A percentile compares a stretch with the other conserved stretches of the same genome.
Conservation (phyloP, 2,329 filamentous ascomycete genomes). For the Pleoardoris graminearum region DNA sequence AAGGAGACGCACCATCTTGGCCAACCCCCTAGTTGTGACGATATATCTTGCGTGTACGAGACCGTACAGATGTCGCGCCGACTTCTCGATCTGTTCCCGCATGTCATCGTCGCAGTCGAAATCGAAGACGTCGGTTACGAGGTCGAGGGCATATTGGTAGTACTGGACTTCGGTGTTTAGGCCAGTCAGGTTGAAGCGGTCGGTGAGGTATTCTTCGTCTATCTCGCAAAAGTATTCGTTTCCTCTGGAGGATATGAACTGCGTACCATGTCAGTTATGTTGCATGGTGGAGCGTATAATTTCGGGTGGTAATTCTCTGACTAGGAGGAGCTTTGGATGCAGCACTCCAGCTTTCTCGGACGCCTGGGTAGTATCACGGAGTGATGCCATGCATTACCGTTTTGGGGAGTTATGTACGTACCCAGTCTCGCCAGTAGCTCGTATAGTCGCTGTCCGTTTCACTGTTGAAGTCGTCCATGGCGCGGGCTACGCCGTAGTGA, state of each 20-base stretch:
- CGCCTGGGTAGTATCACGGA: background rate
- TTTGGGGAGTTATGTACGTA: slow-evolving; percentile 60
- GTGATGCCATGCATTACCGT: no score
- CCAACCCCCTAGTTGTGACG: slow-evolving; percentile 88
- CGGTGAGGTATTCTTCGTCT: slow-evolving; percentile 97
- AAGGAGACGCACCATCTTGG: slow-evolving; percentile 81
- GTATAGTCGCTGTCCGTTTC: slow-evolving; percentile 99
- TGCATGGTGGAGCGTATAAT: background rate
- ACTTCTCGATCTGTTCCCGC: slow-evolving; percentile 97
- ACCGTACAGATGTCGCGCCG: slow-evolving; percentile 91
- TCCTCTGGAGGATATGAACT: slow-evolving; percentile 97
- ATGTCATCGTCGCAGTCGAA: slow-evolving; percentile 98
- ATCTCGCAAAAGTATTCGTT: slow-evolving; percentile 99
- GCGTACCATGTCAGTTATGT: slow-evolving; percentile 4
- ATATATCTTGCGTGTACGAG: slow-evolving; percentile 96
- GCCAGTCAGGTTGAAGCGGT: slow-evolving; percentile 96
- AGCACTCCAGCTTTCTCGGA: background rate
- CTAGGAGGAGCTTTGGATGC: background rate
- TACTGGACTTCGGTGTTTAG: slow-evolving; percentile 97
- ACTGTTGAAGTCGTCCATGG: slow-evolving; percentile 96
- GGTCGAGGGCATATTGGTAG: slow-evolving; percentile 97
- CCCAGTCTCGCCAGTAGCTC: slow-evolving; percentile 99
- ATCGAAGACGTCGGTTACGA: slow-evolving; percentile 98
- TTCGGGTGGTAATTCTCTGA: background rate
- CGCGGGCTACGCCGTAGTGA: background rate